These are phyloP conservation scores for Lavandula angustifolia DNA, from an alignment of 257 asterid species.

Conservation along the genomic window DNA sequence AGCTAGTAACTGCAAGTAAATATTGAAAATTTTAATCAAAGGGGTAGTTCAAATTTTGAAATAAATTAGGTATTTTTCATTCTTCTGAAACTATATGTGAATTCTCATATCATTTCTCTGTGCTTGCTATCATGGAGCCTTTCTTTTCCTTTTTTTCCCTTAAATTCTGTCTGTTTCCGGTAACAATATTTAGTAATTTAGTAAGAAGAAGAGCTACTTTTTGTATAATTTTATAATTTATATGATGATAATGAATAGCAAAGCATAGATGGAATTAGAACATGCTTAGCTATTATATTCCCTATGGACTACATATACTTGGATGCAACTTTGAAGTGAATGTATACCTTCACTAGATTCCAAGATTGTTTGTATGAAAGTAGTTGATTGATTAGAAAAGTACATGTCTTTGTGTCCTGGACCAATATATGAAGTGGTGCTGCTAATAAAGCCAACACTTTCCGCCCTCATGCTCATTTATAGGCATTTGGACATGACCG, in stretches of 20 bases:
- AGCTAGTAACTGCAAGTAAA: constrained; percentile 50
- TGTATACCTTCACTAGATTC: background rate
- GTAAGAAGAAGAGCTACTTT: background rate
- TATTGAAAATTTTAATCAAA: constrained; percentile 50
- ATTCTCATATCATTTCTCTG: no score
- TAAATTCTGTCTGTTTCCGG: background rate
- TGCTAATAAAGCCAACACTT: background rate
- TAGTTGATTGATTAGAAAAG: background rate
- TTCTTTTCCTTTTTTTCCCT: background rate
- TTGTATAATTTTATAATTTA: background rate
- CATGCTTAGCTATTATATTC: background rate
- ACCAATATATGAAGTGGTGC: background rate
- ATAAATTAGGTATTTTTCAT: constrained; percentile 31
- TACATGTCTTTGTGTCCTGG: background rate
- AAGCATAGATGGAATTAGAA: background rate
- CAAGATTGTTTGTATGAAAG: background rate
- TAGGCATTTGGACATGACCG: background rate
- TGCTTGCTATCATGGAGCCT: background rate
- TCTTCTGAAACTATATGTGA: no score
- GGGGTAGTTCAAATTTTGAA: constrained; percentile 58
- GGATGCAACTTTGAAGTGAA: constrained; percentile 3
- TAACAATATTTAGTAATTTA: background rate
- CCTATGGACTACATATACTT: background rate
- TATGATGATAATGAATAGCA: constrained; percentile 13
- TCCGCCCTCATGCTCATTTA: background rate